Conservation (phyloP, 2,329 filamentous ascomycete species). For the Neofusicoccum umdonicola region DNA sequence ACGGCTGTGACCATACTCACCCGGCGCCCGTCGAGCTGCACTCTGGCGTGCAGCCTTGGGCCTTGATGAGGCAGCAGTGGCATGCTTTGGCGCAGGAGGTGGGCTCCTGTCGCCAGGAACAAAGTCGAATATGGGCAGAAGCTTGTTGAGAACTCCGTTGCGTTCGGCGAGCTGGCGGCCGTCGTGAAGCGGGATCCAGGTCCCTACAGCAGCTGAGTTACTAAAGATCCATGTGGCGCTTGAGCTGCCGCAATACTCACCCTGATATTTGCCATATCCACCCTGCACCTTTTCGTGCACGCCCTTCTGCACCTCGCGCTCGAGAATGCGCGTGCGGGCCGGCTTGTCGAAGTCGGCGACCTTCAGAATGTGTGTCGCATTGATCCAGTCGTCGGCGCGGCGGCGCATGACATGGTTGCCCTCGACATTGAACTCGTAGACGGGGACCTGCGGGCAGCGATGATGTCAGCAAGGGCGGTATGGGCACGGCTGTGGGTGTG, state of each 20-base stretch:
- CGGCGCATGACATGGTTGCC: conserved; percentile 94
- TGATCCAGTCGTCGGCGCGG: conserved; percentile 93
- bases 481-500: neutral
- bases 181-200: conserved; percentile 87
- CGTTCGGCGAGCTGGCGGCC: conserved; percentile 80
- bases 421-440: conserved; percentile 89
- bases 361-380: conserved; percentile 98
- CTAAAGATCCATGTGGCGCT: neutral
- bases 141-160: conserved; percentile 80
- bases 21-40: conserved; percentile 43
- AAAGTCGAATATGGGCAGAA: conserved; percentile 87
- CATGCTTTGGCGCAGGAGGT: conserved; percentile 89
- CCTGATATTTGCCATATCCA: conserved; percentile 98
- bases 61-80: conserved; percentile 66
- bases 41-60: conserved; percentile 72
- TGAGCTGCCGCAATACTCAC: conserved; percentile 44
- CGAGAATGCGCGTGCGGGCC: conserved; percentile 87
- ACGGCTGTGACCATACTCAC: conserved; percentile 4
- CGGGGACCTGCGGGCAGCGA: conserved; percentile 67
- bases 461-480: conserved; percentile 19
- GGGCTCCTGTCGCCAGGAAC: conserved; percentile 81
- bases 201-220: conserved; percentile 56
- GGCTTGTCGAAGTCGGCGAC: conserved; percentile 97
- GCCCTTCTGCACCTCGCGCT: conserved; percentile 95
- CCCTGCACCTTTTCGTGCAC: conserved; percentile 97